These are phyloP conservation scores for Typha latifolia DNA, from an alignment of 176 grass and related monocot genomes.

Conservation along the genomic window DNA sequence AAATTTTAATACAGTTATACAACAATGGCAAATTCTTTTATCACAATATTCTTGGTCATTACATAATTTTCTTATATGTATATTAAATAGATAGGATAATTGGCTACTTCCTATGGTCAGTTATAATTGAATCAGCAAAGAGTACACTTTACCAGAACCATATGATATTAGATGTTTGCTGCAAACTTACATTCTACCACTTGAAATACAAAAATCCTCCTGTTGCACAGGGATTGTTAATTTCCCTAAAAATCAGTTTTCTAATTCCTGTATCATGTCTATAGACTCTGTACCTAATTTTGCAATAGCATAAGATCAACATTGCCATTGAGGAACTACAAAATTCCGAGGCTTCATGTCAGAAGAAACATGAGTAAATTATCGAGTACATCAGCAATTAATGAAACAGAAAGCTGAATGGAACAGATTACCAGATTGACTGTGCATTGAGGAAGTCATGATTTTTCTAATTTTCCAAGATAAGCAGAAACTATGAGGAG, in stretches of 20 bases:
- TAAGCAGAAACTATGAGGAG: neutral
- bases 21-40: too few species aligned
- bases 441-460: conserved; percentile 11
- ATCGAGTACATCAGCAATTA: neutral
- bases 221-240: neutral
- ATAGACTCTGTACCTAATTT: neutral
- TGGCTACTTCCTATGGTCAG: neutral
- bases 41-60: too few species aligned
- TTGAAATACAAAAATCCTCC: neutral
- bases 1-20: too few species aligned
- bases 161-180: neutral
- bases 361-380: neutral
- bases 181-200: neutral
- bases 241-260: neutral
- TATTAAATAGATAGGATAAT: neutral
- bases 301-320: neutral
- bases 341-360: neutral
- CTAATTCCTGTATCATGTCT: neutral
- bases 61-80: neutral
- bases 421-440: conserved; percentile 1
- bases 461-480: neutral
- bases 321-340: neutral
- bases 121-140: neutral
- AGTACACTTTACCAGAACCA: neutral
- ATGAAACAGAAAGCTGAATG: neutral